phyloP scores from a whole-genome alignment of 2,329 filamentous ascomycete species.

The Achaetomium macrosporum region DNA sequence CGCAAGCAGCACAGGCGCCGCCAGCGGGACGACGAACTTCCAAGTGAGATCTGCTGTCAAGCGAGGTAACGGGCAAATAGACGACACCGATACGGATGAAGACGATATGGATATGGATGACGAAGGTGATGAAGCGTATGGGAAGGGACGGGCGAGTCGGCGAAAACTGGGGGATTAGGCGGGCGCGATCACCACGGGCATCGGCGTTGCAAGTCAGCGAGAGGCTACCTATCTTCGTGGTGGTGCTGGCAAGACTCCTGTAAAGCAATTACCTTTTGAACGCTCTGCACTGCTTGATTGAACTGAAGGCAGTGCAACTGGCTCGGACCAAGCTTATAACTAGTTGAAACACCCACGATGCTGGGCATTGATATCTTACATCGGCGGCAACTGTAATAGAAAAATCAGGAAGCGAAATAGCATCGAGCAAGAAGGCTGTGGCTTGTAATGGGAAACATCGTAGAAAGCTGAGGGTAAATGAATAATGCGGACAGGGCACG shows the following conservation, averaged over 20 bases:
- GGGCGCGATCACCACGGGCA: not conserved
- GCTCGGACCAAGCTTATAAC: not conserved
- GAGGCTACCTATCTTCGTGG: too few relatives aligned
- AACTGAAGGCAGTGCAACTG: not conserved
- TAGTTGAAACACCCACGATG: not conserved
- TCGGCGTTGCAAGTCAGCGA: too few relatives aligned
- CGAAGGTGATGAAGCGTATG: conserved; percentile 29
- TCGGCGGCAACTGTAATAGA: not conserved
- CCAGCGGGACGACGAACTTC: conserved; percentile 35
- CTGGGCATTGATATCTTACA: conserved; percentile 3
- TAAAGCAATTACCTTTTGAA: too few relatives aligned
- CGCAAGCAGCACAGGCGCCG: conserved; percentile 12
- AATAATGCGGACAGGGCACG: conserved; percentile 5
- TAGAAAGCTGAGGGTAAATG: conserved; percentile 1
- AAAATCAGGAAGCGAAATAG: not conserved
- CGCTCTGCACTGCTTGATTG: not conserved
- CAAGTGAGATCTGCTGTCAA: conserved; percentile 30
- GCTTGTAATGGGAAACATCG: not conserved
- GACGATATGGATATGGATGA: conserved; percentile 51
- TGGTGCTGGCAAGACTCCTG: too few relatives aligned
- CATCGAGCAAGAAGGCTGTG: conserved; percentile 1
- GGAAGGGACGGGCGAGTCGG: conserved; percentile 46
- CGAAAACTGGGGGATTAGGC: conserved; percentile 43
- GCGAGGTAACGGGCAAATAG: conserved; percentile 28
- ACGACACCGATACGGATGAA: not conserved